These are phyloP conservation scores for Cryptosporidium viatorum DNA, from an alignment of 169 alveolate species.

Conservation along the genomic window DNA sequence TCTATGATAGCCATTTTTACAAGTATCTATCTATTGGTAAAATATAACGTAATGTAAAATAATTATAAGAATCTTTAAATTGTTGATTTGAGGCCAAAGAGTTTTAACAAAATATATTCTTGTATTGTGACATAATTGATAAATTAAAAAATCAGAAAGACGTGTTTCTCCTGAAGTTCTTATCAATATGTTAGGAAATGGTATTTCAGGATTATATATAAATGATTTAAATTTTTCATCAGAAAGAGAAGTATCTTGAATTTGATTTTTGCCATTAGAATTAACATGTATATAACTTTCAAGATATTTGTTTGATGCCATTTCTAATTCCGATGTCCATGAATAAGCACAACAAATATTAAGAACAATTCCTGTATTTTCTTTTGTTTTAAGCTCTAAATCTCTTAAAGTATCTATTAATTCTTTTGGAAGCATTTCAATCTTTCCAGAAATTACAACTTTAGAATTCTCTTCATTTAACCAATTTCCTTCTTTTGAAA, in stretches of 20 bases:
- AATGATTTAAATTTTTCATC: slow-evolving; percentile 70
- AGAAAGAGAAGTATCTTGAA: slow-evolving; percentile 4
- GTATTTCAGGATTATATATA: slow-evolving; percentile 80
- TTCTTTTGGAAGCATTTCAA: slow-evolving; percentile 52
- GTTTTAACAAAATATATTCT: slow-evolving; percentile 38
- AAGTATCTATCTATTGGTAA: background rate
- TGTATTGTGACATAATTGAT: slow-evolving; percentile 82
- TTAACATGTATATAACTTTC: background rate
- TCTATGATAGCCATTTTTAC: too few relatives aligned
- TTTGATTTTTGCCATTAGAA: background rate
- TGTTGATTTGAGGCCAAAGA: slow-evolving; percentile 49
- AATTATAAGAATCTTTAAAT: slow-evolving; percentile 18
- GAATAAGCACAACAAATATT: slow-evolving; percentile 73
- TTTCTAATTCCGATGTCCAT: slow-evolving; percentile 46
- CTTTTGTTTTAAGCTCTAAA: slow-evolving; percentile 14
- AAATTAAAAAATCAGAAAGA: slow-evolving; percentile 89
- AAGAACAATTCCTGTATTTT: slow-evolving; percentile 30
- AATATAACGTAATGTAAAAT: slow-evolving; percentile 53
- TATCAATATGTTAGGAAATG: slow-evolving; percentile 88
- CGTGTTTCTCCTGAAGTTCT: slow-evolving; percentile 92
- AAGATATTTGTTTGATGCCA: slow-evolving; percentile 9
- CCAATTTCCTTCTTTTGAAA: slow-evolving; percentile 45
- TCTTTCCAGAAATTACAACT: slow-evolving; percentile 51
- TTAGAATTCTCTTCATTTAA: background rate
- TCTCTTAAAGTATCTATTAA: background rate